Conservation (phyloP, 2,329 filamentous ascomycete species). For the Ceratocystis alfenasii region DNA sequence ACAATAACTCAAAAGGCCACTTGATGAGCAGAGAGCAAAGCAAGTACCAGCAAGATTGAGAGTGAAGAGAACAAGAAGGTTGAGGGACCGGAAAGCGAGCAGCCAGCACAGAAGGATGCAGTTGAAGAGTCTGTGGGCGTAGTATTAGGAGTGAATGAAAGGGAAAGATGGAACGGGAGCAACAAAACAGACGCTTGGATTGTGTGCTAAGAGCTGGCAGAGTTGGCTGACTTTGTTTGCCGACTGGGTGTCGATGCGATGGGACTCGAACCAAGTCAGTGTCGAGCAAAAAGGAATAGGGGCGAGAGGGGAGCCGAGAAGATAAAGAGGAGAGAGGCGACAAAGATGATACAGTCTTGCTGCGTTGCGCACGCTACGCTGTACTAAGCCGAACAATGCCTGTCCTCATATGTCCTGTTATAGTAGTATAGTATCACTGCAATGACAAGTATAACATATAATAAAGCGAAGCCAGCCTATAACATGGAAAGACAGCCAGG, state of each 20-base stretch:
- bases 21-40: background rate
- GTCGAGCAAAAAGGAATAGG: background rate
- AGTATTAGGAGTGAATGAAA: too few species aligned
- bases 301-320: too few species aligned
- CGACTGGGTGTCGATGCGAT: background rate
- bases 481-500: slow-evolving; percentile 16
- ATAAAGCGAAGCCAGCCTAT: slow-evolving; percentile 15
- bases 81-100: background rate
- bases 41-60: background rate
- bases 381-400: slow-evolving; percentile 7
- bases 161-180: background rate
- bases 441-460: background rate
- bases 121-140: background rate
- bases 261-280: background rate
- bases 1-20: background rate
- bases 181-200: background rate
- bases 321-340: background rate
- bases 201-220: background rate
- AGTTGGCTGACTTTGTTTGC: background rate
- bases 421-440: background rate
- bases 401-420: slow-evolving; percentile 5
- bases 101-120: background rate
- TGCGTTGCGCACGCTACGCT: background rate
- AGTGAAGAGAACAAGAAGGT: background rate
- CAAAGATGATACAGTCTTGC: background rate